These are phyloP conservation scores for Sesbania bispinosa DNA, from an alignment of 306 rosid genomes.

Conservation along the genomic window DNA sequence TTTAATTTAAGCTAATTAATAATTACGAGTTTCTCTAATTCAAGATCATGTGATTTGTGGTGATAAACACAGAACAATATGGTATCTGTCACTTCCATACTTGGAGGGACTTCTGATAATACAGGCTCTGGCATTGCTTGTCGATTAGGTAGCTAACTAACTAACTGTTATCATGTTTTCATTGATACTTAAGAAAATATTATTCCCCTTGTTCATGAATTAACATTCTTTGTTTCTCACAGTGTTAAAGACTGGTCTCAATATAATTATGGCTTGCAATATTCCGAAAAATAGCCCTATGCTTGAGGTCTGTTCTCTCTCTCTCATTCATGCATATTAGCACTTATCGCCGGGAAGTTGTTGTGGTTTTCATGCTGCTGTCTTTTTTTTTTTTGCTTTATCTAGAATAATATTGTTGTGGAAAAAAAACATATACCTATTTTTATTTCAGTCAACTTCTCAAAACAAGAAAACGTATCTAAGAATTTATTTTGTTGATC, in stretches of 20 bases:
- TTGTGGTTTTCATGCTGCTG: background rate
- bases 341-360: background rate
- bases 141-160: constrained; percentile 84
- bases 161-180: constrained; percentile 5
- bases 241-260: constrained; percentile 82
- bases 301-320: constrained; percentile 63
- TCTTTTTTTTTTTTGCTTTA: background rate
- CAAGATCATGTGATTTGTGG: background rate
- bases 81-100: constrained; percentile 69
- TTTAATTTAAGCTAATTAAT: background rate
- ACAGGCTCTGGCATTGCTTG: constrained; percentile 86
- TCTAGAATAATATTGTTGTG: background rate
- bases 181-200: background rate
- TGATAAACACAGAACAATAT: constrained; percentile 42
- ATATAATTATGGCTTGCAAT: constrained; percentile 75
- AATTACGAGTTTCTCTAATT: too few relatives aligned
- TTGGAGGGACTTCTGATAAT: constrained; percentile 85
- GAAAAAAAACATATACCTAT: background rate
- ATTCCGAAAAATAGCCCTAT: constrained; percentile 73
- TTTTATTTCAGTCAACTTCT: background rate
- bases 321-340: background rate
- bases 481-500: background rate
- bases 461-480: background rate
- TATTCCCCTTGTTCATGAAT: background rate
- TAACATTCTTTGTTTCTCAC: constrained; percentile 22